Base-by-base conservation (phyloP, 352 stramenopile genomes). In the Phytophthora uliginosa region DNA sequence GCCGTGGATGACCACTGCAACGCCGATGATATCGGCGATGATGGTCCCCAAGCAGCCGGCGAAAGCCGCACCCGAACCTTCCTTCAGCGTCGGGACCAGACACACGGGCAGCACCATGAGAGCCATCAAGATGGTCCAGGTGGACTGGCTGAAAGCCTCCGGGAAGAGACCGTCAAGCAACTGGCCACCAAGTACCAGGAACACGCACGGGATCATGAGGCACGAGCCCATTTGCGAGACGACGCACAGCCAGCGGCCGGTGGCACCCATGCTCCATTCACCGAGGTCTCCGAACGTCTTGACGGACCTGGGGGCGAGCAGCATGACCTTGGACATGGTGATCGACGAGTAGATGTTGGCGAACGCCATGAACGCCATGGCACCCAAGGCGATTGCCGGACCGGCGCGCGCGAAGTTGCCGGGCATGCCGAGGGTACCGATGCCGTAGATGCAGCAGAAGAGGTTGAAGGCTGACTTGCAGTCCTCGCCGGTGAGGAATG, bases 281-380 rank as follows among this genome's bases (percentile, higher is more conserved):
- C 85, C 86, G 36, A 93, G 76, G 45, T 93, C 85, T 8, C 83
- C 76, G 52, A 82, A 91, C 6, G 85, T 91, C 34, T 77, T 79
- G n/a, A 93, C 83, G 3, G 72, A 77, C 33, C 69, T 70, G 7
- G 85, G 85, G 20, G 85, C 85, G 5, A 81, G 66, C 20, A 93
- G 71, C 66, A 93, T 80, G 20, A 86, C 76, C 66, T 90, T 90
- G 68, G 80, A 88, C 71, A 77, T 80, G 2, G 76, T 59, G 47
- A 92, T 78, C 8, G 82, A 86, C 20, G 85, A 81, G 59, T 91
- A 92, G 59, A 90, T 77, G 69, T 92, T 92, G 73, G 83, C 82
- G 45, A 86, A 81, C 0, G 81, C 83, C 85, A 92, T 92, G 73
- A 92, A 90, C 2, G 83, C 50, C 63, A 89, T 80, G 24, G 79